Percentiles rank a stretch among this genome's conserved stretches.
Evolutionary conservation across 148 eudicot genomes (phyloP).

Genomic region (Vaccinium corymbosum): DNA sequence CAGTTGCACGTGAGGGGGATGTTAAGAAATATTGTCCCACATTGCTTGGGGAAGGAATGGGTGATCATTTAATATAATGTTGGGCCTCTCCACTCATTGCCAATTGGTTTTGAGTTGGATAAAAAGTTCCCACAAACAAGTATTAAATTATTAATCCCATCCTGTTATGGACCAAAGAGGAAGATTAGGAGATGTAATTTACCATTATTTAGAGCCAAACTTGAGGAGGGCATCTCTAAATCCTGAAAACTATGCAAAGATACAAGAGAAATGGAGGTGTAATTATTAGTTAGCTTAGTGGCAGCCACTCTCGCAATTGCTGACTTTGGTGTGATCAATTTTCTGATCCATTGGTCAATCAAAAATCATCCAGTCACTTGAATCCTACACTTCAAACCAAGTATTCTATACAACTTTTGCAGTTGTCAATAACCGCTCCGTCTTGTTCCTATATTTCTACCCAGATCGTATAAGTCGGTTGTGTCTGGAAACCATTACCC

Average conservation of each 20-base stretch:
- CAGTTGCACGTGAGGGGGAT: no score
- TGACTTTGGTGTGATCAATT: neutral
- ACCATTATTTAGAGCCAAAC: neutral
- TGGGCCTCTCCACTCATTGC: no score
- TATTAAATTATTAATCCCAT: no score
- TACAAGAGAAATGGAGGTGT: neutral
- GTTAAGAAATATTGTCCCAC: no score
- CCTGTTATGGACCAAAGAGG: neutral
- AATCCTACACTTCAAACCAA: slow-evolving; percentile 1
- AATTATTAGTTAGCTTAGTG: neutral
- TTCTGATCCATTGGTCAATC: neutral
- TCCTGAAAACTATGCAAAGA: neutral
- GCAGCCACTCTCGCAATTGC: neutral
- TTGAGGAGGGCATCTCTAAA: neutral
- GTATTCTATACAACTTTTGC: neutral
- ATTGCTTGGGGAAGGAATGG: no score
- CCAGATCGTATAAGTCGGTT: neutral
- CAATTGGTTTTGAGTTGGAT: no score
- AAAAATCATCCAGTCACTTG: neutral
- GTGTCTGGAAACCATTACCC: neutral
- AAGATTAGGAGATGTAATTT: neutral
- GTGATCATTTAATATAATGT: no score
- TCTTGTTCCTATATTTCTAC: neutral
- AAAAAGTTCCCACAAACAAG: no score
- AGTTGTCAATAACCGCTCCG: neutral